A percentile compares a stretch with the other conserved stretches of the same genome.
Evolutionary conservation across 208 protist species (phyloP).

Genomic region (Pavlovales sp.): DNA sequence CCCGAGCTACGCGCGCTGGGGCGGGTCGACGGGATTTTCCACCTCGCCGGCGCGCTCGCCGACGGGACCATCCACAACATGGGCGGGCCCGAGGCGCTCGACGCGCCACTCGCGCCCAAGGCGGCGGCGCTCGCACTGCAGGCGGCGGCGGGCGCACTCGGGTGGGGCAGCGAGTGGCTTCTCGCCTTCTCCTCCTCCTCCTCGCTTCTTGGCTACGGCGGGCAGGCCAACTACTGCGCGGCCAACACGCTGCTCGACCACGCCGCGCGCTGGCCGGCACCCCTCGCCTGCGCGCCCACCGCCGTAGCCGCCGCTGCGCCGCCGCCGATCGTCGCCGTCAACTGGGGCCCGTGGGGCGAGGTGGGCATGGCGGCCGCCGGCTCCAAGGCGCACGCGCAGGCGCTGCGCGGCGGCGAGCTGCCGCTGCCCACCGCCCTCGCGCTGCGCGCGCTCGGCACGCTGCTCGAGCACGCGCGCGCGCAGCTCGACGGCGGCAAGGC

Average conservation of each 20-base stretch:
- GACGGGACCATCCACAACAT: slow-evolving; percentile 51
- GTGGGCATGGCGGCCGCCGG: slow-evolving; percentile 52
- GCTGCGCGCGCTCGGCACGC: neutral
- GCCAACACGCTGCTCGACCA: slow-evolving; percentile 49
- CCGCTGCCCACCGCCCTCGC: slow-evolving; percentile 43
- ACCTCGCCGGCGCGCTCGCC: slow-evolving; percentile 52
- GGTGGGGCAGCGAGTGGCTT: neutral
- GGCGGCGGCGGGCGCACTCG: neutral
- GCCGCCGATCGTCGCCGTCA: slow-evolving; percentile 40
- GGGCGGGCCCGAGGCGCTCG: neutral
- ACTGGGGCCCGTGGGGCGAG: slow-evolving; percentile 58
- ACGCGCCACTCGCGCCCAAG: slow-evolving; percentile 42
- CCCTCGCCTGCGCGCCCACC: neutral
- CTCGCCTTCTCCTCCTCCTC: slow-evolving; percentile 4
- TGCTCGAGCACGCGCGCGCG: neutral
- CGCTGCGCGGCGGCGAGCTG: slow-evolving; percentile 26
- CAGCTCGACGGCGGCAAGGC: neutral
- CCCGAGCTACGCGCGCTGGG: neutral
- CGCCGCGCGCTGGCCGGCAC: neutral
- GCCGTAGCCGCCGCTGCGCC: neutral
- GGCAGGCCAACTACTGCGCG: slow-evolving; percentile 49
- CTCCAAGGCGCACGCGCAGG: slow-evolving; percentile 40
- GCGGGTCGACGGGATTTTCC: slow-evolving; percentile 48
- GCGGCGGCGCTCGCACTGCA: slow-evolving; percentile 16
- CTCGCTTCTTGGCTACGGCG: slow-evolving; percentile 34